Evolutionary conservation across 257 asterid species (phyloP), one percentile per base, ranked within the genome.

Genomic region (Rauvolfia tetraphylla): DNA sequence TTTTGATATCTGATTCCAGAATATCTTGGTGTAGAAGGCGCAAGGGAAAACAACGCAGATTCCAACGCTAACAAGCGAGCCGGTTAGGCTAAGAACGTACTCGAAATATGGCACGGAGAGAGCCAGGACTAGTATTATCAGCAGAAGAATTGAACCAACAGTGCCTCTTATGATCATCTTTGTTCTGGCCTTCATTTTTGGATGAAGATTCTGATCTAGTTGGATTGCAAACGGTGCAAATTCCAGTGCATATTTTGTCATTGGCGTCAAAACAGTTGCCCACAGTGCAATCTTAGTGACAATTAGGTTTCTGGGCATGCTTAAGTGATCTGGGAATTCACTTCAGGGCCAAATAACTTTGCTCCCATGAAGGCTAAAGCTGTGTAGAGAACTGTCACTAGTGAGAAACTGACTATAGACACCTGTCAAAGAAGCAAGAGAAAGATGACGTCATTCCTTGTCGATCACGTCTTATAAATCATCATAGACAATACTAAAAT

Each of bases 181-280:
- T 5, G 89, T 81, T 75, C 83, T 79, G 5, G 83, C 49, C 31
- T 83, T 87, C 89, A 91, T 76, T 5, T 83, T 46, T 20, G n/a
- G 73, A 1, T 92, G 90, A 22, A 91, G 88, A 49, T 27, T 81
- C 10, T 81, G 83, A 56, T 91, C 96, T 0, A 90, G 85, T 61
- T 92, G 88, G 31, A 86, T 89, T 23, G 97, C 95, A 42, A 90
- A 82, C 2, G 97, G 96, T 20, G 93, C 87, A 74, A 89, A 90
- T 71, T 87, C 93, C 1, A 92, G 83, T 8, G 93, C 96, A 70
- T 90, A 90, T 85, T 92, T 92, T 9, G 97, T 92, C 92, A 92
- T 85, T n/a, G 97, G 97, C 5, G 93, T 87, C 36, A 90, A 81
- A 13, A 89, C 86, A 0, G 93, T 87, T 44, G 97, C 91, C 97